Evolutionary conservation across 2,329 filamentous ascomycete genomes (phyloP), one percentile per base, ranked within the genome.

Genomic region (Aureobasidium mangrovei): DNA sequence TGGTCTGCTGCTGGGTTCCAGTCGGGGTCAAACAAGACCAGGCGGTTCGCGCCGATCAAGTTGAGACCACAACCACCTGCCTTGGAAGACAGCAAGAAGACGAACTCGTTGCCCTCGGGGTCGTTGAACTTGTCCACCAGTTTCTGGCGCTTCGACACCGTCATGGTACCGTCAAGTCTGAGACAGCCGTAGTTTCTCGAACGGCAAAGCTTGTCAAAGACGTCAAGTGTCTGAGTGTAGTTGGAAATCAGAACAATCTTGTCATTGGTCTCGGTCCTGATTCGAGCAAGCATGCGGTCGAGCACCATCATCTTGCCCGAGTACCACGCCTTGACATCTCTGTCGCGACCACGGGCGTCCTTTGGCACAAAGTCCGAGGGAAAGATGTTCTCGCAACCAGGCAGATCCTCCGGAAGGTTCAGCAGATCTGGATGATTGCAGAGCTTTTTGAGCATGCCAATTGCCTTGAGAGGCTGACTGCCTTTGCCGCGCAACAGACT

Each of bases 221-320:
- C 78, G 69, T 98, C 93, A 3, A 98, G 79, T 0, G 93, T 98
- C 63, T 93, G 87, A 0, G 93, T 98, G 71, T 97, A 98, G 67
- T 98, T 98, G 70, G 89, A 95, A 70, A 98, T 98, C 55, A 98
- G 81, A 9, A 98, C 93, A 64, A 98, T 98, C 71, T 98, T 98
- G 78, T 98, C 93, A 64, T 95, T 96, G 0, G 93, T 97, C 64
- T 97, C 91, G 63, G 91, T 85, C 12, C 89, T 88, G 62, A 98
- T 98, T 29, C 91, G 86, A 33, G 91, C 89, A 47, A 98, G 81
- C 94, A 98, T 98, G 55, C 70, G 63, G 66, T 96, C 93, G n/a
- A 98, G 81, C 3, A 98, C 93, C 64, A 88, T 84, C 90, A 98
- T 96, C 71, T 98, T 98, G 46, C 93, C 94, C 2, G 91, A 96